Percentiles rank a stretch among this genome's conserved stretches.
These are phyloP conservation scores for Neoascochyta sp. DNA, from an alignment of 2,329 filamentous ascomycete genomes.

Conservation along the genomic window DNA sequence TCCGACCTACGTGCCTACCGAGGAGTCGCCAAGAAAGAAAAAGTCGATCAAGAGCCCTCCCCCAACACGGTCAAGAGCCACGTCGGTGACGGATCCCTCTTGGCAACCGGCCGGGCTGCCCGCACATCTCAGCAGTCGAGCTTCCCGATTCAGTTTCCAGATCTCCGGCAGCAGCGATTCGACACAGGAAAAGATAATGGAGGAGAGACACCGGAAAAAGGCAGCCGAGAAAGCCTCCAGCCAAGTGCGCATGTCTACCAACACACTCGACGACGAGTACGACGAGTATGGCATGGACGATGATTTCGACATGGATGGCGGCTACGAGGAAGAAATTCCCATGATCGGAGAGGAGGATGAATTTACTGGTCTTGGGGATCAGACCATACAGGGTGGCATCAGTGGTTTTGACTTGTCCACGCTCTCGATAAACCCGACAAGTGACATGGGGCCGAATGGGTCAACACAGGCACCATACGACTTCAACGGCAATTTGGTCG, in stretches of 20 bases:
- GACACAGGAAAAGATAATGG: constrained; percentile 63
- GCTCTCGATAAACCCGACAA: constrained; percentile 23
- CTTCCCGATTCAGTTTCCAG: constrained; percentile 78
- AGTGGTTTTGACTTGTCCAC: constrained; percentile 34
- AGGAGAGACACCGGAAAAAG: constrained; percentile 67
- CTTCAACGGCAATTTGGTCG: constrained; percentile 30
- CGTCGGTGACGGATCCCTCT: constrained; percentile 36
- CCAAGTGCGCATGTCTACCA: constrained; percentile 34
- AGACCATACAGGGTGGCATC: constrained; percentile 23
- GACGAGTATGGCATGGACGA: constrained; percentile 41
- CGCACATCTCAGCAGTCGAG: constrained; percentile 58
- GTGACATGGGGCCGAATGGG: constrained; percentile 19
- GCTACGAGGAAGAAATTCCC: constrained; percentile 65
- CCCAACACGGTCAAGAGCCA: constrained; percentile 34
- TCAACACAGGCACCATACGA: constrained; percentile 28
- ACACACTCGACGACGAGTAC: constrained; percentile 36
- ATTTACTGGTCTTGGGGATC: constrained; percentile 23
- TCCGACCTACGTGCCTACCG: constrained; percentile 20
- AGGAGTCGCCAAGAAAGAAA: constrained; percentile 27
- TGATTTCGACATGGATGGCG: constrained; percentile 54
- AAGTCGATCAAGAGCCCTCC: constrained; percentile 38
- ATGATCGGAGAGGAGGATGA: constrained; percentile 42
- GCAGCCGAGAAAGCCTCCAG: constrained; percentile 58
- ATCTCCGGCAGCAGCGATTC: constrained; percentile 68
- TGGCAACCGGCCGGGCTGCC: constrained; percentile 39